Evolutionary conservation across 2,329 filamentous ascomycete genomes (phyloP), one percentile per base, ranked within the genome.

Genomic region (Aspergillus sp.): DNA sequence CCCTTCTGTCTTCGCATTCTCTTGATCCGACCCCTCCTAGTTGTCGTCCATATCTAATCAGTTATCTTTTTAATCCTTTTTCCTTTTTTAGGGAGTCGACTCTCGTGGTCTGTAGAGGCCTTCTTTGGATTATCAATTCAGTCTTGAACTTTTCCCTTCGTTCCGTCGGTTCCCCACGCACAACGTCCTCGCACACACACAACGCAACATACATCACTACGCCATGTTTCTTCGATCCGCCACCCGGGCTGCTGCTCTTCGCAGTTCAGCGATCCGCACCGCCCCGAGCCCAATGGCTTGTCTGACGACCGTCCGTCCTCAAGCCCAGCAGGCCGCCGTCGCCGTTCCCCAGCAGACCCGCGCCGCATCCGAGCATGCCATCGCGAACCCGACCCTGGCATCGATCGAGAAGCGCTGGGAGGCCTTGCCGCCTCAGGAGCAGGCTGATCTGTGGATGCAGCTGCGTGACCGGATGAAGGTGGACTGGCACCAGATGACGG

Each of bases 331-430:
- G 53, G 57, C 55, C 49, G 63, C 67, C 49, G 62, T 66, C 50
- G 66, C 64, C 19, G 19, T 19, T 52, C 65, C 67, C 62, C 73
- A 78, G 66, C 73, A 76, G 65, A 70, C 69, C 53, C 76, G 78
- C 55, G 61, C 66, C 65, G 75, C 80, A 63, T 81, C 85, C 61
- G 86, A 86, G 60, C 89, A 95, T 72, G 90, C 91, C 69, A 94
- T 98, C 74, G 94, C 90, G 66, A 97, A 96, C 78, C 93, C 94
- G 60, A 96, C 88, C 49, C 82, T 98, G 65, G 87, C 88, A 73
- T 89, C 94, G 75, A 97, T 98, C 67, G 93, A 98, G 83, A 96
- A 95, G 85, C 81, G 93, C 78, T 98, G 93, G 93, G 93, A 98
- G 78, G 81, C 78, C 55, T 90, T 97, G 87, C 90, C 91, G 50